Percentiles rank a stretch among this genome's conserved stretches.
Conservation (phyloP, 768 basidiomycete genomes). For the Tulasnella sp. region DNA sequence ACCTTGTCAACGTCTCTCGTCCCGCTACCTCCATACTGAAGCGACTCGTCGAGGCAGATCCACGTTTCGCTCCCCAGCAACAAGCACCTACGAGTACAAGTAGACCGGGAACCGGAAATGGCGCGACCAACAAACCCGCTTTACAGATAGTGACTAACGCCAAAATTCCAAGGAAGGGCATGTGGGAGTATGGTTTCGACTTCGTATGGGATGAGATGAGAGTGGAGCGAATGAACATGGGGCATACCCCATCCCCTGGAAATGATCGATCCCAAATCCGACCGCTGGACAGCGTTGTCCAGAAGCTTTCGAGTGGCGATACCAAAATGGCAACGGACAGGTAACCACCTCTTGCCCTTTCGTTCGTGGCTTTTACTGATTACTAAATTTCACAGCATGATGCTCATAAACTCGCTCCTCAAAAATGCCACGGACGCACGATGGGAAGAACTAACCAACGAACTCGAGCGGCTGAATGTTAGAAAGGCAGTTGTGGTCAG, state of each 20-base stretch:
- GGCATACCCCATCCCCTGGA: not conserved
- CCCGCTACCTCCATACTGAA: constrained; percentile 86
- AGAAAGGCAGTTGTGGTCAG: constrained; percentile 73
- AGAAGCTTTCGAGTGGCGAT: constrained; percentile 66
- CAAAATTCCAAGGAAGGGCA: constrained; percentile 36
- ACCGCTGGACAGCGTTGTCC: constrained; percentile 74
- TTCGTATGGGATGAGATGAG: constrained; percentile 73
- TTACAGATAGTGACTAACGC: not conserved
- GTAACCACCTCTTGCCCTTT: constrained; percentile 42
- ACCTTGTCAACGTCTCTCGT: constrained; percentile 80
- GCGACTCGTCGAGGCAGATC: constrained; percentile 80
- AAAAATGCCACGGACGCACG: constrained; percentile 64
- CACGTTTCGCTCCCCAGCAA: constrained; percentile 51
- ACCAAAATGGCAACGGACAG: constrained; percentile 79
- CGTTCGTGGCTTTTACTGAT: not conserved
- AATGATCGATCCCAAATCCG: constrained; percentile 19
- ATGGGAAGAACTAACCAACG: constrained; percentile 70
- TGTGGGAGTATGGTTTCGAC: constrained; percentile 76
- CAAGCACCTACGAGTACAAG: constrained; percentile 40
- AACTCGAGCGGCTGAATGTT: constrained; percentile 66
- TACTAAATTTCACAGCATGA: constrained; percentile 48
- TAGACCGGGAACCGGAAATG: not conserved
- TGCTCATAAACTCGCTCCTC: constrained; percentile 78
- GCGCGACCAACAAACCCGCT: not conserved
- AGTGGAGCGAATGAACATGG: constrained; percentile 23